phyloP scores from a whole-genome alignment of 495 filamentous ascomycete genomes.

The Staphylotrichum longicolle region DNA sequence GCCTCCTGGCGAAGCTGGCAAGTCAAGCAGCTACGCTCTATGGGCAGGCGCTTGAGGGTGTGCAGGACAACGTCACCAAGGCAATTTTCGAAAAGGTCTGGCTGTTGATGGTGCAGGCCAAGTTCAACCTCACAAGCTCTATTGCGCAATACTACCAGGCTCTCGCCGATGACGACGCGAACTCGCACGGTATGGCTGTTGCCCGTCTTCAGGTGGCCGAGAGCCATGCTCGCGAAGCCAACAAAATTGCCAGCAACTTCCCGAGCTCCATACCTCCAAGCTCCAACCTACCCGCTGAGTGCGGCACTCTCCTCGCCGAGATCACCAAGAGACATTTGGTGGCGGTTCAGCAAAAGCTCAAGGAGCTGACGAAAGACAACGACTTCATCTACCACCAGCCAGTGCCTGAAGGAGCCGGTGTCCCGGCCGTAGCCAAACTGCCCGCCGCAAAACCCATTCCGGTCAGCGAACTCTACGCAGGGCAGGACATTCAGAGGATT shows the following conservation, averaged over 20 bases:
- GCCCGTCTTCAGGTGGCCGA: constrained; percentile 81
- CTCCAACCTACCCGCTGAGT: constrained; percentile 80
- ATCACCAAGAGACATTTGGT: constrained; percentile 78
- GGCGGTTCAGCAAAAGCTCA: constrained; percentile 75
- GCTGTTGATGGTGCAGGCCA: constrained; percentile 81
- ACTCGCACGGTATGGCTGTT: constrained; percentile 83
- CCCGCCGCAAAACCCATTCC: constrained; percentile 98
- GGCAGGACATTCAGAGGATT: constrained; percentile 93
- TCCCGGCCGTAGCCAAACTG: constrained; percentile 81
- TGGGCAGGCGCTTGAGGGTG: constrained; percentile 78
- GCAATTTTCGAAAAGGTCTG: constrained; percentile 96
- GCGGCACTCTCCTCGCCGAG: constrained; percentile 67
- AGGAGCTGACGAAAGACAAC: constrained; percentile 82
- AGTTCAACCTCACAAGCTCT: constrained; percentile 79
- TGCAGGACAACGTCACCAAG: constrained; percentile 88
- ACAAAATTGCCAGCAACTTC: constrained; percentile 73
- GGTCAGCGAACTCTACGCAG: constrained; percentile 92
- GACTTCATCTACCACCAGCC: constrained; percentile 97
- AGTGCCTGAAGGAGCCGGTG: constrained; percentile 76
- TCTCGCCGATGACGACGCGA: constrained; percentile 82
- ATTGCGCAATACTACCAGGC: constrained; percentile 94
- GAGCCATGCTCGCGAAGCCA: constrained; percentile 67
- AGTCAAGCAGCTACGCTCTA: constrained; percentile 88
- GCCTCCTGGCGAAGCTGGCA: constrained; percentile 86
- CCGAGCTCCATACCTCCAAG: constrained; percentile 74